These are phyloP conservation scores for Piper betle DNA, from an alignment of 164 flowering plant genomes.

Conservation along the genomic window DNA sequence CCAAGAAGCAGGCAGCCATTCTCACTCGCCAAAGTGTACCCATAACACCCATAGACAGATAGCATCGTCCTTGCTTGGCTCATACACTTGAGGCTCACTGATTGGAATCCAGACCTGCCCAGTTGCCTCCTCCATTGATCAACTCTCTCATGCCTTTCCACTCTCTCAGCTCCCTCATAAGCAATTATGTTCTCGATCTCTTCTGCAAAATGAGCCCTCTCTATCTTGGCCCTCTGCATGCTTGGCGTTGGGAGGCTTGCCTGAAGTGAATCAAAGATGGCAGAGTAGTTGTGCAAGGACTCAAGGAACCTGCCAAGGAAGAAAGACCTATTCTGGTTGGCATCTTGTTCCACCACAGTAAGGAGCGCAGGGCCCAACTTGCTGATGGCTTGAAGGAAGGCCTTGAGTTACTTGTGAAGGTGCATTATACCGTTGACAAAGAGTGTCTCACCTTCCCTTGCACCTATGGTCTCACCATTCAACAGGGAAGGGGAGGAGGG, in stretches of 20 bases:
- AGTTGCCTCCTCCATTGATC: constrained; percentile 56
- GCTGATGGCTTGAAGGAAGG: constrained; percentile 43
- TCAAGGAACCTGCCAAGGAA: constrained; percentile 60
- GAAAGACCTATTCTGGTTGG: constrained; percentile 63
- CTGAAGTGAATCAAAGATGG: constrained; percentile 51
- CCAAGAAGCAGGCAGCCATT: constrained; percentile 54
- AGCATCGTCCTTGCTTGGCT: constrained; percentile 36
- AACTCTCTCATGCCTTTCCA: constrained; percentile 48
- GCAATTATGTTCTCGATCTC: constrained; percentile 43
- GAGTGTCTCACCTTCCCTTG: constrained; percentile 40
- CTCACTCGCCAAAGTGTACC: constrained; percentile 35
- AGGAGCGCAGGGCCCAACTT: constrained; percentile 32
- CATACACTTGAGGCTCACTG: constrained; percentile 26
- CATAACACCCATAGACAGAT: constrained; percentile 45
- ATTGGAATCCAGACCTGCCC: constrained; percentile 42
- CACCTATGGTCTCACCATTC: constrained; percentile 24
- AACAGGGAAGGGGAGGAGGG: constrained; percentile 19
- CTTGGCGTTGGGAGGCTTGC: constrained; percentile 35
- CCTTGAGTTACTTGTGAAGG: constrained; percentile 38
- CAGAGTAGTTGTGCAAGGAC: constrained; percentile 54
- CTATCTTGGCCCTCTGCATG: constrained; percentile 36
- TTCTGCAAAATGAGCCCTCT: constrained; percentile 34
- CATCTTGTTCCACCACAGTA: constrained; percentile 51
- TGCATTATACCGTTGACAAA: constrained; percentile 43
- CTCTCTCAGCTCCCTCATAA: constrained; percentile 34